phyloP scores from a whole-genome alignment of 257 asterid species.

The Solanum stenotomum region DNA sequence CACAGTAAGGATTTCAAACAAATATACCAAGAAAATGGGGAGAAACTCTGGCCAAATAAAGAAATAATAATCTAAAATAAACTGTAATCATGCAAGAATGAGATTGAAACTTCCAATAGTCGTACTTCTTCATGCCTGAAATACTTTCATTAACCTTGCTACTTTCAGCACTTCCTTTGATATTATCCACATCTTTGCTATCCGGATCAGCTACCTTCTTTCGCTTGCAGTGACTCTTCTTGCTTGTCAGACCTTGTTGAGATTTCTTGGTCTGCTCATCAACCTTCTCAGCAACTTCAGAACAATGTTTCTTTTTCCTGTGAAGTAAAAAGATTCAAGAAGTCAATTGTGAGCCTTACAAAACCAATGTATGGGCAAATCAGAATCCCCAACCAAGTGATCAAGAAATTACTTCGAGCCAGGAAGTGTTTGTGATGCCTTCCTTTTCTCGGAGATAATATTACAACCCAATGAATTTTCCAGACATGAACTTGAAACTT shows the following conservation, averaged over 20 bases:
- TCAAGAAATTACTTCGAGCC: conserved; percentile 37
- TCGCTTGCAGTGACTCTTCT: conserved; percentile 20
- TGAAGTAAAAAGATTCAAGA: neutral
- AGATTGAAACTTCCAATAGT: neutral
- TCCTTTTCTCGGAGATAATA: conserved; percentile 48
- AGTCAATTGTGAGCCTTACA: neutral
- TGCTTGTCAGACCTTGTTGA: conserved; percentile 13
- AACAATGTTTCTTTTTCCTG: conserved; percentile 57
- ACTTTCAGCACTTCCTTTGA: conserved; percentile 21
- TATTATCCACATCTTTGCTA: conserved; percentile 15
- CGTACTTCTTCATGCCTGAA: conserved; percentile 28
- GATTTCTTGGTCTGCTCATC: conserved; percentile 25
- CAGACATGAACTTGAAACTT: neutral
- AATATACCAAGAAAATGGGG: neutral
- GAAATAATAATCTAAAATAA: neutral
- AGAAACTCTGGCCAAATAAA: neutral
- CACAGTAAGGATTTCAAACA: neutral
- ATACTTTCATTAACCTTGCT: conserved; percentile 8
- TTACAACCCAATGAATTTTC: conserved; percentile 22
- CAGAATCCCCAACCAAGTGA: neutral
- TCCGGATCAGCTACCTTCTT: conserved; percentile 19
- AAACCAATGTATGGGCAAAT: neutral
- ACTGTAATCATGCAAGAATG: neutral
- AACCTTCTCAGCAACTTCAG: conserved; percentile 25
- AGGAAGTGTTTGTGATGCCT: conserved; percentile 41